phyloP scores from a whole-genome alignment of 352 stramenopile genomes.

The Pythium rhizo-oryzae region DNA sequence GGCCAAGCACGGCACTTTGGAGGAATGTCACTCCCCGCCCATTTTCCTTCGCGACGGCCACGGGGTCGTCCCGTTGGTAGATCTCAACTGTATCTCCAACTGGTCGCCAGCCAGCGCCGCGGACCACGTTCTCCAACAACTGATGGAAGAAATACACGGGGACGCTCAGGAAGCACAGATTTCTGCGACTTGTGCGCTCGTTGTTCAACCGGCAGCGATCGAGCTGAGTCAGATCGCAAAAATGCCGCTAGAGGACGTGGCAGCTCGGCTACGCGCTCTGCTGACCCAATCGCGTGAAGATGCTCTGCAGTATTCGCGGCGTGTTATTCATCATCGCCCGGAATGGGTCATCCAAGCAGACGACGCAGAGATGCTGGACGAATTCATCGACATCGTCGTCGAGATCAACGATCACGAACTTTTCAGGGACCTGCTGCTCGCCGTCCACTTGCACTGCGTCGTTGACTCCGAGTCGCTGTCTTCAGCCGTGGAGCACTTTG shows the following conservation, averaged over 20 bases:
- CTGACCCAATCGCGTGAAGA: background rate
- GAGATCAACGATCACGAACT: background rate
- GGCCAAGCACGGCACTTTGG: background rate
- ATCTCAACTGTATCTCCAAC: too few species aligned
- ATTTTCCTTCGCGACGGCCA: background rate
- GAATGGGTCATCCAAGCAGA: background rate
- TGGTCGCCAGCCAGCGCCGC: too few species aligned
- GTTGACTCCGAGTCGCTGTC: background rate
- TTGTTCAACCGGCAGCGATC: background rate
- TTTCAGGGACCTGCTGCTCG: background rate
- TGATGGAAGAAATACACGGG: background rate
- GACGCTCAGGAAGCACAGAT: background rate
- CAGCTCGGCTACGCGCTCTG: background rate
- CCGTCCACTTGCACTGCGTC: background rate
- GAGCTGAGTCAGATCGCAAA: constrained; percentile 1
- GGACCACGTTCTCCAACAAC: background rate
- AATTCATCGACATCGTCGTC: background rate
- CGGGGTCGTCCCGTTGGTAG: background rate
- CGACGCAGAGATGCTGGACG: background rate
- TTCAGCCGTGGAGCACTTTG: background rate
- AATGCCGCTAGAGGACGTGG: background rate
- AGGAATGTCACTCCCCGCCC: background rate
- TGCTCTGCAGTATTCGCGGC: background rate
- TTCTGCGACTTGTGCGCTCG: background rate
- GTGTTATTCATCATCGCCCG: background rate